These are phyloP conservation scores for Teratosphaeria epicoccoides DNA, from an alignment of 2,329 filamentous ascomycete species.

Conservation along the genomic window DNA sequence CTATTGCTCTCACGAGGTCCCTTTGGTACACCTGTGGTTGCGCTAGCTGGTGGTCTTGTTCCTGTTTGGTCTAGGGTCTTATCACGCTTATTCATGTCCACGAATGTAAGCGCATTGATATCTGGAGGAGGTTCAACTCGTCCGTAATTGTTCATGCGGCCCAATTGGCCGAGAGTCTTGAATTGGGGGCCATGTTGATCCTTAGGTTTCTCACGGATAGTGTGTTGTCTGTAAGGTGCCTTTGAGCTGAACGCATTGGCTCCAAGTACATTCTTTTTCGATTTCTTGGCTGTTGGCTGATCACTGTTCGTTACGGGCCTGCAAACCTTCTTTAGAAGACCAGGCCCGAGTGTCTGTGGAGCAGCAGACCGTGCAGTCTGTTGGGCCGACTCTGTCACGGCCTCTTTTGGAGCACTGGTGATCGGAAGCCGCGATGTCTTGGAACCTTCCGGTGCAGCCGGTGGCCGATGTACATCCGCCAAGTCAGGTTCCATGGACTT, in stretches of 20 bases:
- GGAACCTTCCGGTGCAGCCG: not conserved
- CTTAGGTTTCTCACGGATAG: not conserved
- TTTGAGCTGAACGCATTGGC: not conserved
- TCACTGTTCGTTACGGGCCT: not conserved
- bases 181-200: not conserved
- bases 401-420: not conserved
- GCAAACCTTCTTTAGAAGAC: not conserved
- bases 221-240: not conserved
- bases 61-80: not conserved
- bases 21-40: not conserved
- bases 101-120: not conserved
- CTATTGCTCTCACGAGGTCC: constrained; percentile 1
- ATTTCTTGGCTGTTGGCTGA: not conserved
- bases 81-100: not conserved
- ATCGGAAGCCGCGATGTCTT: not conserved
- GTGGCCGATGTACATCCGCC: not conserved
- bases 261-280: not conserved
- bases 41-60: not conserved
- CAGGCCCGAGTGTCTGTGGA: not conserved
- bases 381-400: not conserved
- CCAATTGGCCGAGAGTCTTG: not conserved
- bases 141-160: not conserved
- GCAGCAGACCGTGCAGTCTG: not conserved
- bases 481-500: not conserved
- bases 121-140: not conserved